These are phyloP conservation scores for Grigorovia transvaalensis DNA, from an alignment of 805 yeast species.

Conservation along the genomic window DNA sequence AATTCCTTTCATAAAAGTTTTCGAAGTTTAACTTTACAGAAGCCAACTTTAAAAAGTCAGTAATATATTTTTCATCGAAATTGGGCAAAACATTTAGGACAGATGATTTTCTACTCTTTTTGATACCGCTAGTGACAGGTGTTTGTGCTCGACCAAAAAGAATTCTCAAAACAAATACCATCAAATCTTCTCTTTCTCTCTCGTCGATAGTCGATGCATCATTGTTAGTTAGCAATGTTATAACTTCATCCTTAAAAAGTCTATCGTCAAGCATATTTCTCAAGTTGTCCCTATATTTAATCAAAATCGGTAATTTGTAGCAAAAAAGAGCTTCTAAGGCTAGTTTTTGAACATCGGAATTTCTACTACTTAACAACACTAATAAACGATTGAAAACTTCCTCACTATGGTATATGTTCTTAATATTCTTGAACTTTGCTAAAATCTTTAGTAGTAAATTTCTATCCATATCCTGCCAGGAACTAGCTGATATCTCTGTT, in stretches of 20 bases:
- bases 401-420: conserved; percentile 40
- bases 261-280: conserved; percentile 71
- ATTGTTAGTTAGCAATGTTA: conserved; percentile 43
- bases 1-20: conserved; percentile 22
- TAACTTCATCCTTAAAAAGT: conserved; percentile 74
- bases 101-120: conserved; percentile 62
- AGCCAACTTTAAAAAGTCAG: conserved; percentile 53
- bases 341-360: conserved; percentile 51
- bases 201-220: conserved; percentile 47
- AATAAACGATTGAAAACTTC: conserved; percentile 46
- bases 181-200: conserved; percentile 46
- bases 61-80: conserved; percentile 41
- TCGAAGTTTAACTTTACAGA: conserved; percentile 40
- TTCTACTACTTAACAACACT: conserved; percentile 49
- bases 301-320: conserved; percentile 46
- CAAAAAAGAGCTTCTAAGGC: conserved; percentile 64
- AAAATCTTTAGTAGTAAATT: conserved; percentile 51
- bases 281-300: conserved; percentile 64
- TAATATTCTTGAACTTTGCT: conserved; percentile 53
- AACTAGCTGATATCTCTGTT: conserved; percentile 10
- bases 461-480: conserved; percentile 44
- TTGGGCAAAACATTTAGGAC: conserved; percentile 54
- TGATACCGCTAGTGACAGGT: conserved; percentile 54
- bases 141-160: conserved; percentile 81
- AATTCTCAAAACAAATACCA: conserved; percentile 68